Evolutionary conservation across 306 rosid species (phyloP).

Genomic region (Gynostemma pentaphyllum): DNA sequence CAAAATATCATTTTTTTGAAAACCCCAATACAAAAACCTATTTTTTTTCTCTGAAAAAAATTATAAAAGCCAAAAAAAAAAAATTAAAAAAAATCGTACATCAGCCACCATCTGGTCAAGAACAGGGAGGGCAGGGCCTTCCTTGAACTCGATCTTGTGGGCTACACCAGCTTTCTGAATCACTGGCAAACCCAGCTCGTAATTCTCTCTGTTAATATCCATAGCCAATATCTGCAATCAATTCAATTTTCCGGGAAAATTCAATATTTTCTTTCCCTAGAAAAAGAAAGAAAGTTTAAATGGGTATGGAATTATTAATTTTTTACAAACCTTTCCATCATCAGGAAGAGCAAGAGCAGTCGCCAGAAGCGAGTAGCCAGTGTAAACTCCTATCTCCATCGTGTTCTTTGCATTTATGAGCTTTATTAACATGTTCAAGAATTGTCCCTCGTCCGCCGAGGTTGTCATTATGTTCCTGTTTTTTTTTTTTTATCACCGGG

Average conservation of each 20-base stretch:
- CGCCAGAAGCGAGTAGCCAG: conserved; percentile 90
- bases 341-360: conserved; percentile 92
- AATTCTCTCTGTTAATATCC: conserved; percentile 86
- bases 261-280: neutral
- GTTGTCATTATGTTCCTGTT: conserved; percentile 14
- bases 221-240: conserved; percentile 65
- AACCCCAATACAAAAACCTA: no score
- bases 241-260: neutral
- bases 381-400: conserved; percentile 39
- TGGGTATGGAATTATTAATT: no score
- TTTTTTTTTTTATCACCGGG: neutral
- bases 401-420: conserved; percentile 71
- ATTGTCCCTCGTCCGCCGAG: conserved; percentile 13
- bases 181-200: conserved; percentile 65
- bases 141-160: conserved; percentile 86
- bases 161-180: conserved; percentile 79
- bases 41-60: neutral
- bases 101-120: conserved; percentile 63
- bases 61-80: neutral
- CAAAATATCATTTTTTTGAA: no score
- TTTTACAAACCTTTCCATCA: conserved; percentile 59
- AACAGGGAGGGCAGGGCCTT: conserved; percentile 90
- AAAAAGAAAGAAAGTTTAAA: neutral
- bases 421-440: conserved; percentile 31
- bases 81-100: conserved; percentile 19